Evolutionary conservation across 2,329 filamentous ascomycete species (phyloP).

Genomic region (Sarocladium strictum): DNA sequence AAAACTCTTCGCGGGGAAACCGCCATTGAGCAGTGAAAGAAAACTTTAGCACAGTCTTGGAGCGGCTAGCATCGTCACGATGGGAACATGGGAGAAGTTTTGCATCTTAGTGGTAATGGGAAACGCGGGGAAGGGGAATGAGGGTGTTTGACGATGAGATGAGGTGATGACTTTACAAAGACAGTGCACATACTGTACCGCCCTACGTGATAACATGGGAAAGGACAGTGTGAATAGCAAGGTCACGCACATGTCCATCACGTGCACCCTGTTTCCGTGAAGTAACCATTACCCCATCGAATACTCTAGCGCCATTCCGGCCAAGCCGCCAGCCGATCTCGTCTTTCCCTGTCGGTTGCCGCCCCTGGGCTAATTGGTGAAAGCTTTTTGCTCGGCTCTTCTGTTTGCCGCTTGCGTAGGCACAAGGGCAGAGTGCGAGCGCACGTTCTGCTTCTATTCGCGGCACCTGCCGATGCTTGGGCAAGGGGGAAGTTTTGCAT

Average conservation of each 20-base stretch:
- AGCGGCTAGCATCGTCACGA: conserved; percentile 6
- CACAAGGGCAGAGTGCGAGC: not conserved
- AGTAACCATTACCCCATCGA: conserved; percentile 14
- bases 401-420: not conserved
- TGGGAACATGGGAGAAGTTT: not conserved
- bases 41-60: not conserved
- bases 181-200: not conserved
- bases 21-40: not conserved
- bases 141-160: conserved; percentile 8
- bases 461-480: not conserved
- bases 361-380: too few relatives aligned
- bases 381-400: not conserved
- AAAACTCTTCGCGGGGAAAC: conserved; percentile 3
- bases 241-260: conserved; percentile 9
- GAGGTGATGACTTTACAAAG: not conserved
- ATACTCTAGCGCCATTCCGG: conserved; percentile 6
- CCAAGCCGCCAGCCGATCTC: not conserved
- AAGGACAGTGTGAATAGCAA: not conserved
- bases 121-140: conserved; percentile 9
- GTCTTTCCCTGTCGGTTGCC: not conserved
- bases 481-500: not conserved
- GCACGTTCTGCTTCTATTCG: conserved; percentile 6
- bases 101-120: not conserved
- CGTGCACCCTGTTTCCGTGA: conserved; percentile 6
- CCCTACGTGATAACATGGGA: not conserved